phyloP scores from a whole-genome alignment of 805 yeast genomes.

The Candida taoyuanica region DNA sequence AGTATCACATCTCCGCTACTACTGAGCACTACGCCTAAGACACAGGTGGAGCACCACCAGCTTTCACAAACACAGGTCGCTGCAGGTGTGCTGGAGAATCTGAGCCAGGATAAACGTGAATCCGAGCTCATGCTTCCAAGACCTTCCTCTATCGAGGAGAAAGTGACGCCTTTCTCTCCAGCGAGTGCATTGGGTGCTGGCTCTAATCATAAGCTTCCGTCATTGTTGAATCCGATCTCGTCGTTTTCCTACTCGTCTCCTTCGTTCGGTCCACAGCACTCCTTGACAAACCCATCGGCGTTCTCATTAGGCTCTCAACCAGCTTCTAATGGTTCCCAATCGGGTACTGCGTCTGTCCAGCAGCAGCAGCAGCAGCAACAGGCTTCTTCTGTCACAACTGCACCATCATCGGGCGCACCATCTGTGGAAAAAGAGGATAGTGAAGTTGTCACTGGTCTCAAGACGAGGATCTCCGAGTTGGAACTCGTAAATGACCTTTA shows the following conservation, averaged over 20 bases:
- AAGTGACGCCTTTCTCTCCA: constrained; percentile 24
- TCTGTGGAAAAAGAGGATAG: constrained; percentile 28
- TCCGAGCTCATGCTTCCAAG: constrained; percentile 8
- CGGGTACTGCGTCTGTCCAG: constrained; percentile 5
- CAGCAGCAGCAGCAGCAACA: constrained; percentile 1
- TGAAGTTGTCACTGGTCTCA: constrained; percentile 35
- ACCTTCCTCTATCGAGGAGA: constrained; percentile 6
- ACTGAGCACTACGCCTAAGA: constrained; percentile 41
- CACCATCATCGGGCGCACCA: neutral
- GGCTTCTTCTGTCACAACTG: constrained; percentile 1
- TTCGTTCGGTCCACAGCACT: constrained; percentile 42
- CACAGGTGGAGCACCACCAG: constrained; percentile 32
- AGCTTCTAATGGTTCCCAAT: too few species aligned
- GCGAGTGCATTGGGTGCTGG: constrained; percentile 20
- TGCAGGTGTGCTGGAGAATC: constrained; percentile 27
- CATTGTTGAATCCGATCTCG: constrained; percentile 20
- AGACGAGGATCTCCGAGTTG: constrained; percentile 79
- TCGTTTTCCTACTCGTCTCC: constrained; percentile 35
- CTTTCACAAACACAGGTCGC: constrained; percentile 28
- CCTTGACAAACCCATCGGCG: constrained; percentile 26
- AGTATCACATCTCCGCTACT: constrained; percentile 62
- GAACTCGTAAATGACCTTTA: constrained; percentile 89
- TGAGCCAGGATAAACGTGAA: constrained; percentile 19
- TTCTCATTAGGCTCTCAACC: constrained; percentile 21
- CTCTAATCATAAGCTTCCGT: constrained; percentile 15